Base-by-base conservation (phyloP, 768 basidiomycete species). In the Leucocoprinus sp. region DNA sequence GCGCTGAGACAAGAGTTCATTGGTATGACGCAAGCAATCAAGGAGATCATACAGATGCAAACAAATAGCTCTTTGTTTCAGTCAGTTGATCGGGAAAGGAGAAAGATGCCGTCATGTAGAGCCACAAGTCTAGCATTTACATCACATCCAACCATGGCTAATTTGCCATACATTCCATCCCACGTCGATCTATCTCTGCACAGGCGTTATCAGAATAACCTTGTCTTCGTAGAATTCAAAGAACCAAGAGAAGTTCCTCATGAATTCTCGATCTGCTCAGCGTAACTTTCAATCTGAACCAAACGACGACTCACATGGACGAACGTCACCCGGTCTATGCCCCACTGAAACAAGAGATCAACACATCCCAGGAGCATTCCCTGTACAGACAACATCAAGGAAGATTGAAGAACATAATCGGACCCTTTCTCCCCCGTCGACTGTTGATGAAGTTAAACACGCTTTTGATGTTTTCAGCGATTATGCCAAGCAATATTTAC, bases 121-220 rank as follows among this genome's bases (percentile, higher is more conserved):
- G 34, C 37, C 45, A 47, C 45, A 47, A n/a, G 45, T 47, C 33
- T 47, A 24, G 31, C 23, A 43, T 7, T 28, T 6, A 12, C 12
- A 5, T 28, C 12, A 12, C 6, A 31, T 31, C 8, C 6, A 31
- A 28, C 27, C 27, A 28, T 28, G 27, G 27, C 34, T 36, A 36
- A n/a, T 36, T 15, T 36, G n/a, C 27, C 27, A 28, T 5, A 28
- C 27, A 6, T 28, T 5, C 12, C 27, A 12, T 28, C 27, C 27
- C 27, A 28, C 12, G 27, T 28, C 27, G 27, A 28, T 28, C 27
- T 12, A 28, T 31, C n/a, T 31, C 31, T n/a, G 31, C 9, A 14
- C 9, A 31, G 14, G 9, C 31, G n/a, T 28, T 12, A 28, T n/a
- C n/a, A n/a, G n/a, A n/a, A n/a, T n/a, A n/a, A n/a, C n/a, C n/a